Conservation (phyloP, 345 rosid genomes). For the Populus tremula region DNA sequence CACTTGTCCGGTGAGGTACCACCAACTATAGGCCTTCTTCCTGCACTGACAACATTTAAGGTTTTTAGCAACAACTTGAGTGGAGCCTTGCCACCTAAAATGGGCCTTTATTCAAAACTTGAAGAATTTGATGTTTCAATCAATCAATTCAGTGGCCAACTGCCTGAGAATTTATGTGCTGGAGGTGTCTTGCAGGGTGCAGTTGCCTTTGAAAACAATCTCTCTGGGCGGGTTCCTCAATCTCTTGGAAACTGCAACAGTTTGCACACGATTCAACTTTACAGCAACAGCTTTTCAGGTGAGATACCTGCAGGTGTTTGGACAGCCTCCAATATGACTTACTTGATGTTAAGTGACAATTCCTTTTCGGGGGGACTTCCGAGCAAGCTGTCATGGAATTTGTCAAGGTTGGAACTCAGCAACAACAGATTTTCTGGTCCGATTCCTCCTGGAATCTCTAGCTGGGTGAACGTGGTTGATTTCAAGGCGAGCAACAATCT, state of each 20-base stretch:
- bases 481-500: slow-evolving; percentile 68
- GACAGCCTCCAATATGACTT: slow-evolving; percentile 47
- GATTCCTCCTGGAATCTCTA: slow-evolving; percentile 48
- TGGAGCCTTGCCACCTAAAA: slow-evolving; percentile 63
- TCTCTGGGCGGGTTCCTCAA: slow-evolving; percentile 60
- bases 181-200: slow-evolving; percentile 56
- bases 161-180: slow-evolving; percentile 69
- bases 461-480: slow-evolving; percentile 53
- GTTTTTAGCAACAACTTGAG: slow-evolving; percentile 57
- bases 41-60: slow-evolving; percentile 30
- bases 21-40: slow-evolving; percentile 46
- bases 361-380: slow-evolving; percentile 70
- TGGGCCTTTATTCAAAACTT: slow-evolving; percentile 67
- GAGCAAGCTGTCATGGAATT: slow-evolving; percentile 50
- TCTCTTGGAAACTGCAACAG: slow-evolving; percentile 60
- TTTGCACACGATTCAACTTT: slow-evolving; percentile 59
- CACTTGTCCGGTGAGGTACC: slow-evolving; percentile 64
- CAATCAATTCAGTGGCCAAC: slow-evolving; percentile 58
- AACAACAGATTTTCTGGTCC: slow-evolving; percentile 71
- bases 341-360: slow-evolving; percentile 58
- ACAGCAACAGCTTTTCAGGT: slow-evolving; percentile 68
- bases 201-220: slow-evolving; percentile 59
- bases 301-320: slow-evolving; percentile 70
- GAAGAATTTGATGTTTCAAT: slow-evolving; percentile 53
- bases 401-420: slow-evolving; percentile 63